Percentiles rank a stretch among this genome's conserved stretches.
These are phyloP conservation scores for Diospyros lotus DNA, from an alignment of 148 eudicot genomes.

Conservation along the genomic window DNA sequence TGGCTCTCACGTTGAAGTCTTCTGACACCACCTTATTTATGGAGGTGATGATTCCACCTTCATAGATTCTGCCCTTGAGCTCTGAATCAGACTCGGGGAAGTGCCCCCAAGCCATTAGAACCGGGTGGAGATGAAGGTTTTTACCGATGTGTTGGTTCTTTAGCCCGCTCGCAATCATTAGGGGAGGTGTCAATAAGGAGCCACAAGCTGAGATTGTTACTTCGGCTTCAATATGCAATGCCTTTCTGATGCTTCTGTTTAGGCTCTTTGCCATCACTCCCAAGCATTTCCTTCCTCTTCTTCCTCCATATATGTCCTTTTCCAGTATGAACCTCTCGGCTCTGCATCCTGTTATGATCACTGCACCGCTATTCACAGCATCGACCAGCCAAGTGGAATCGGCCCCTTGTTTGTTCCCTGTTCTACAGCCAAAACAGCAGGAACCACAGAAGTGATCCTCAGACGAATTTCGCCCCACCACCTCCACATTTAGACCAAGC, in stretches of 20 bases:
- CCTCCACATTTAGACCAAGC: conserved; percentile 43
- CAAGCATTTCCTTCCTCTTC: conserved; percentile 30
- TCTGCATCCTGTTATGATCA: conserved; percentile 49
- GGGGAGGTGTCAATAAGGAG: conserved; percentile 52
- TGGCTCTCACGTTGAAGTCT: conserved; percentile 21
- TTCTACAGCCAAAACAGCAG: conserved; percentile 51
- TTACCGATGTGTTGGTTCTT: conserved; percentile 52
- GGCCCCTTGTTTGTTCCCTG: conserved; percentile 51
- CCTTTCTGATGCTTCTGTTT: conserved; percentile 22
- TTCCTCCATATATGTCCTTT: conserved; percentile 12
- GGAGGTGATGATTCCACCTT: conserved; percentile 65
- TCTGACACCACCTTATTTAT: conserved; percentile 34
- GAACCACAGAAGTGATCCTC: conserved; percentile 63
- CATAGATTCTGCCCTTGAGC: conserved; percentile 35
- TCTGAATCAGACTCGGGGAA: conserved; percentile 41
- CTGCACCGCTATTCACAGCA: conserved; percentile 41
- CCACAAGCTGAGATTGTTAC: conserved; percentile 69
- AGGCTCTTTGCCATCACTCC: conserved; percentile 40
- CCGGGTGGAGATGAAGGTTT: conserved; percentile 59
- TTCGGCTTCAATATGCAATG: conserved; percentile 49
- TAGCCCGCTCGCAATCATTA: conserved; percentile 47
- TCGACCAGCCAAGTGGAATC: conserved; percentile 67
- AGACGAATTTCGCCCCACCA: conserved; percentile 50
- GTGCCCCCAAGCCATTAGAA: conserved; percentile 61
- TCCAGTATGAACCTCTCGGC: conserved; percentile 35